A percentile compares a stretch with the other conserved stretches of the same genome.
Conservation (phyloP, 768 basidiomycete species). For the Pleurotus sapidus region DNA sequence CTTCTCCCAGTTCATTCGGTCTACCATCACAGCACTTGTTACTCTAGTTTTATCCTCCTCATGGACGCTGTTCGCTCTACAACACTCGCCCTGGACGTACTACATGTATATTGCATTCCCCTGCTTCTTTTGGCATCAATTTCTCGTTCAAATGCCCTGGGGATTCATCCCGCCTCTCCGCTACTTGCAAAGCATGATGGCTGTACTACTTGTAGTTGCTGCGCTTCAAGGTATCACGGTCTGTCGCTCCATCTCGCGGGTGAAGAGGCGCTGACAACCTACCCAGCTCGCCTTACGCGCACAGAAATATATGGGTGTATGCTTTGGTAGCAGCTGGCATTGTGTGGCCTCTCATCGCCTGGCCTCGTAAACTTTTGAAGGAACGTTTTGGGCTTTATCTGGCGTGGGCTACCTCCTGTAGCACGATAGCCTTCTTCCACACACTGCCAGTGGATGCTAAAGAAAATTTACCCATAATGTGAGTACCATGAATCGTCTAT, state of each 20-base stretch:
- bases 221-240: slow-evolving; percentile 70
- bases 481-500: slow-evolving; percentile 18
- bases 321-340: slow-evolving; percentile 59
- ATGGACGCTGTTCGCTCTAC: slow-evolving; percentile 52
- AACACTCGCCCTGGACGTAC: slow-evolving; percentile 67
- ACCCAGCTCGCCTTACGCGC: slow-evolving; percentile 68
- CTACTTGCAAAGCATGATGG: no score
- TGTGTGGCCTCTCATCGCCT: slow-evolving; percentile 60
- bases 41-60: slow-evolving; percentile 28
- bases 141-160: slow-evolving; percentile 27
- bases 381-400: slow-evolving; percentile 21
- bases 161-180: no score
- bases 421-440: slow-evolving; percentile 64
- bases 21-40: slow-evolving; percentile 17
- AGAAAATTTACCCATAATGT: slow-evolving; percentile 64
- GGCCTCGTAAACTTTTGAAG: slow-evolving; percentile 33
- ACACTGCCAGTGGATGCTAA: slow-evolving; percentile 68
- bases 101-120: slow-evolving; percentile 77
- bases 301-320: slow-evolving; percentile 67
- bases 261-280: not conserved
- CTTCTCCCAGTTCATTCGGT: not conserved
- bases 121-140: slow-evolving; percentile 71
- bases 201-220: slow-evolving; percentile 27
- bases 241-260: not conserved
- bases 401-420: slow-evolving; percentile 50